Conservation (phyloP, 2,329 filamentous ascomycete species). For the Ploettnerulaceae sp. region DNA sequence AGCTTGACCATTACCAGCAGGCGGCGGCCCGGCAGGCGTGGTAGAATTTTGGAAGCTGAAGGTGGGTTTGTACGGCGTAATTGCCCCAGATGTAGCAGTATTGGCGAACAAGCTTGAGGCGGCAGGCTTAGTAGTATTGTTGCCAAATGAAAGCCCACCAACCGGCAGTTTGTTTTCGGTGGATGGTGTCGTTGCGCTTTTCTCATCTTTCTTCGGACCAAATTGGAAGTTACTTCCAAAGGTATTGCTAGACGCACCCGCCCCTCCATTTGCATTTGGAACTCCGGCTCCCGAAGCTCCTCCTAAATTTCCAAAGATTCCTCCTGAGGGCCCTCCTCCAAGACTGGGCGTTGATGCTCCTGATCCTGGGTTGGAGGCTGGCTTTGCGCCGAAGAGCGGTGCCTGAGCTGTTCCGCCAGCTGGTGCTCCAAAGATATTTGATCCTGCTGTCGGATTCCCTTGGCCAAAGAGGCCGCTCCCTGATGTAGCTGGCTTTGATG, state of each 20-base stretch:
- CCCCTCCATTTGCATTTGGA: slow-evolving; percentile 2
- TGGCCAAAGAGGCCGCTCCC: slow-evolving; percentile 12
- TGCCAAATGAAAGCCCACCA: slow-evolving; percentile 13
- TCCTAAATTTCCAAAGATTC: slow-evolving; percentile 14
- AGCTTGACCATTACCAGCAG: slow-evolving; percentile 21
- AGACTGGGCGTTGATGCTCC: slow-evolving; percentile 21
- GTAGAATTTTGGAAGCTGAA: slow-evolving; percentile 26
- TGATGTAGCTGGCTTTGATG: slow-evolving; percentile 19
- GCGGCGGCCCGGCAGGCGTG: slow-evolving; percentile 34
- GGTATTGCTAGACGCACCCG: slow-evolving; percentile 6
- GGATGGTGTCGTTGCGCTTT: slow-evolving; percentile 11
- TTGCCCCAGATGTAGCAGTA: slow-evolving; percentile 26
- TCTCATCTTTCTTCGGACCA: slow-evolving; percentile 12
- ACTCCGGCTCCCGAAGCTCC: slow-evolving; percentile 3
- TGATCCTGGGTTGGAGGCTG: slow-evolving; percentile 17
- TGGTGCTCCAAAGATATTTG: slow-evolving; percentile 16
- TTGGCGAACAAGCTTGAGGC: slow-evolving; percentile 22
- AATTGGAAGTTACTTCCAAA: slow-evolving; percentile 15
- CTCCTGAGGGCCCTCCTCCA: slow-evolving; percentile 30
- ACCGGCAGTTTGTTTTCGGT: slow-evolving; percentile 17
- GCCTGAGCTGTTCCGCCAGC: background rate
- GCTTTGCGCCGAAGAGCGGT: slow-evolving; percentile 12
- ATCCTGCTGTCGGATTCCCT: slow-evolving; percentile 10
- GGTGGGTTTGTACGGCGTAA: slow-evolving; percentile 26
- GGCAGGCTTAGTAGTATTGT: slow-evolving; percentile 8